A percentile compares a stretch with the other conserved stretches of the same genome.
Evolutionary conservation across 129 eudicot genomes (phyloP).

Genomic region (Calendula officinalis): DNA sequence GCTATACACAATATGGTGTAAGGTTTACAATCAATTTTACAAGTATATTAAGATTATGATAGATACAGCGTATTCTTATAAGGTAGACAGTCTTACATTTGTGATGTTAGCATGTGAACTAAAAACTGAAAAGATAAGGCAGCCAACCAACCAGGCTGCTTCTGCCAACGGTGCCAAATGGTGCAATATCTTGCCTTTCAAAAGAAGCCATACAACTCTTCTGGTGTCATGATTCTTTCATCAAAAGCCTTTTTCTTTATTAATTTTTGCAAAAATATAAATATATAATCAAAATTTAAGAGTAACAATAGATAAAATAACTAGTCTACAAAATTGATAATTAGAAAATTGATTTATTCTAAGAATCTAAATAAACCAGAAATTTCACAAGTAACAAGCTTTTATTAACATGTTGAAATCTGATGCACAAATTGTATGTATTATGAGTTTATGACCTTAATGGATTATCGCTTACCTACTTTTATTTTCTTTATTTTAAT

Average conservation of each 20-base stretch:
- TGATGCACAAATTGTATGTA: not conserved
- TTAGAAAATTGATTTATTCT: no score
- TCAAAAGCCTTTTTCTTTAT: not conserved
- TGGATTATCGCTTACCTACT: no score
- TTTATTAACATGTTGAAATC: no score
- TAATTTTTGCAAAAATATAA: not conserved
- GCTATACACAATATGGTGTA: no score
- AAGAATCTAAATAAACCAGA: no score
- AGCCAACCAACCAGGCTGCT: constrained; percentile 24
- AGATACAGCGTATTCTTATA: no score
- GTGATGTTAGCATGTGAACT: constrained; percentile 4
- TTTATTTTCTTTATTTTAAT: no score
- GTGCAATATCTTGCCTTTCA: constrained; percentile 20
- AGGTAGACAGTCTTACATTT: not conserved
- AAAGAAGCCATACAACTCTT: constrained; percentile 17
- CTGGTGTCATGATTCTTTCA: constrained; percentile 22
- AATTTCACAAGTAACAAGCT: no score
- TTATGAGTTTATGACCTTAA: no score
- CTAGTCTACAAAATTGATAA: no score
- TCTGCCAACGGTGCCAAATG: constrained; percentile 34
- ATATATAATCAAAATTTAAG: not conserved
- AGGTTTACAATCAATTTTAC: no score
- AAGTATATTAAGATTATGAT: no score
- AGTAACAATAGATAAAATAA: not conserved
- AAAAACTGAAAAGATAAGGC: constrained; percentile 14